Evolutionary conservation across 2,329 filamentous ascomycete species (phyloP), one percentile per base, ranked within the genome.

Genomic region (Volutella citrinella): DNA sequence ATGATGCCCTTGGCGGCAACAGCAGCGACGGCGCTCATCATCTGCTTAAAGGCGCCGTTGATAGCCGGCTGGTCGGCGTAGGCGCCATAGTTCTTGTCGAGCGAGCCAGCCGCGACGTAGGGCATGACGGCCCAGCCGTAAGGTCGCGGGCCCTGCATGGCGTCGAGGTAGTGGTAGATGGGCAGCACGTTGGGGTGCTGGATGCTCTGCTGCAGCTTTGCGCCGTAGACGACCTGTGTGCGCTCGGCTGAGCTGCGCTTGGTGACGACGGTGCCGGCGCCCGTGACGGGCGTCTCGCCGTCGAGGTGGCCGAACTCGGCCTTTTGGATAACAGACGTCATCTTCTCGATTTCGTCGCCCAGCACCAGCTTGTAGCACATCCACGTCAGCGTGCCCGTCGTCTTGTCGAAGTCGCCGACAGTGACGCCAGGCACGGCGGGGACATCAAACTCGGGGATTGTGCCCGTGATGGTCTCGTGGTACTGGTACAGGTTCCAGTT

Each of bases 61-160:
- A 39, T 14, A 1, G 36, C 14, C n/a, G 1, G 19, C 16, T 38
- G 36, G 13, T 39, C 38, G 14, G 24, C 3, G 7, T 39, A 34
- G 5, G 19, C 19, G 5, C 18, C 38, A 4, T 27, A 38, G 30
- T 39, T 41, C 12, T 13, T 17, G n/a, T 27, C 38, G 1, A 41
- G 16, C 5, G 38, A 41, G 13, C 38, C 35, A 19, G 17, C 38
- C n/a, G 25, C 13, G 0, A 41, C 35, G 7, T 22, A 29, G 15
- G 38, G 38, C 38, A 41, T 41, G 12, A 41, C 29, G 1, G 38
- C 26, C 19, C 33, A 39, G 7, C 38, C 38, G 12, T 35, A 41
- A 3, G 12, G 16, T 19, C 25, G 25, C 4, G 14, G 5, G 0
- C 19, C 17, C 1, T 16, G n/a, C 6, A 27, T 18, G 13, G 22